These are phyloP conservation scores for Rhodotorula sp. DNA, from an alignment of 1,284 basidiomycete species.

Conservation along the genomic window DNA sequence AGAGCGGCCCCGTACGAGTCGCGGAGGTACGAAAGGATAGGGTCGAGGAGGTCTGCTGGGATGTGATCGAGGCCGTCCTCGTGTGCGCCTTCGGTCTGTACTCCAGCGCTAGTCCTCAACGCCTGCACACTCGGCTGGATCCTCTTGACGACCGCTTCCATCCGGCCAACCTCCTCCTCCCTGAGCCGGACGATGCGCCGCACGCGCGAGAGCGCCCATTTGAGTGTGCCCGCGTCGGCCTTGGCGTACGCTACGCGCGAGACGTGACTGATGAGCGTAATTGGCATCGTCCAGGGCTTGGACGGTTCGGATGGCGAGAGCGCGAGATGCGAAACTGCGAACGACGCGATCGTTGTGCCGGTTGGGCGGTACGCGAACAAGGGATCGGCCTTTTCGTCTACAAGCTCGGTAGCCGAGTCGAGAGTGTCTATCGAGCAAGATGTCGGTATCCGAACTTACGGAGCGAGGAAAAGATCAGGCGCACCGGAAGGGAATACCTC, in stretches of 20 bases:
- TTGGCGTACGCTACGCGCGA: conserved; percentile 8
- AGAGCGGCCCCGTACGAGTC: too few relatives aligned
- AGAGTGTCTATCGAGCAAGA: too few relatives aligned
- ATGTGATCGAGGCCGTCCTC: too few relatives aligned
- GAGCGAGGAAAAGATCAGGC: too few relatives aligned
- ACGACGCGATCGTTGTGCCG: conserved; percentile 1
- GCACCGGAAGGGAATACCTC: too few relatives aligned
- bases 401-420: background rate
- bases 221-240: conserved; percentile 22
- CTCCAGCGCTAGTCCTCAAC: too few relatives aligned
- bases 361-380: background rate
- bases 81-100: too few relatives aligned
- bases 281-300: conserved; percentile 27
- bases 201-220: conserved; percentile 21
- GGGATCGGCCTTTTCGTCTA: background rate
- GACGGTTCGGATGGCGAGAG: background rate
- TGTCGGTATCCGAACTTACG: too few relatives aligned
- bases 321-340: conserved; percentile 4
- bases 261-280: conserved; percentile 20
- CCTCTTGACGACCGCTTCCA: conserved; percentile 20
- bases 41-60: too few relatives aligned
- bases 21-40: too few relatives aligned
- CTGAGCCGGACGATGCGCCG: conserved; percentile 18
- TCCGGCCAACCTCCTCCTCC: conserved; percentile 18
- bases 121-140: conserved; percentile 12